A percentile compares a stretch with the other conserved stretches of the same genome.
Evolutionary conservation across 2,329 filamentous ascomycete species (phyloP).

Genomic region (Trichoderma sp.): DNA sequence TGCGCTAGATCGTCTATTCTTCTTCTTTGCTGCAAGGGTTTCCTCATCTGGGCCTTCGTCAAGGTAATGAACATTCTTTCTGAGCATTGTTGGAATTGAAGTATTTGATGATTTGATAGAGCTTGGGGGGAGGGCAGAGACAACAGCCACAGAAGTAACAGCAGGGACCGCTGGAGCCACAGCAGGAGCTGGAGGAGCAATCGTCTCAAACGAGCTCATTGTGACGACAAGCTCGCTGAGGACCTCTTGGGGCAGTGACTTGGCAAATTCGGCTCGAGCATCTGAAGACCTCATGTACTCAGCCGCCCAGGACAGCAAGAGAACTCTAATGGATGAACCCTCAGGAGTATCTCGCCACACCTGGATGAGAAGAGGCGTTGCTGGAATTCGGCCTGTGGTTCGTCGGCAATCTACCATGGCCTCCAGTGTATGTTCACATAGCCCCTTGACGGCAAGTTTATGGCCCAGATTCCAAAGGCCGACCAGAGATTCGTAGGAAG

Average conservation of each 20-base stretch:
- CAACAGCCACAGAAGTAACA: neutral
- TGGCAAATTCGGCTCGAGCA: constrained; percentile 55
- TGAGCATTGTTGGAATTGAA: constrained; percentile 21
- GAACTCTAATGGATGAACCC: constrained; percentile 56
- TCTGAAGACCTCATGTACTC: constrained; percentile 61
- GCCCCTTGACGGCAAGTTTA: constrained; percentile 50
- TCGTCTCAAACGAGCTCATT: constrained; percentile 53
- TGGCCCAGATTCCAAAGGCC: constrained; percentile 56
- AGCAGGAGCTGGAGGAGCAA: neutral
- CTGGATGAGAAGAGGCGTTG: constrained; percentile 56
- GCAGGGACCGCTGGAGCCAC: neutral
- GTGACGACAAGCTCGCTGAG: constrained; percentile 60
- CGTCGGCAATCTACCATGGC: constrained; percentile 56
- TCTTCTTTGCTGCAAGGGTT: constrained; percentile 37
- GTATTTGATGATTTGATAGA: neutral
- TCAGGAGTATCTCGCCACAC: constrained; percentile 62
- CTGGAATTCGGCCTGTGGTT: constrained; percentile 53
- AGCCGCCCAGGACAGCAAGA: constrained; percentile 60
- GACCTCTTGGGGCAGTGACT: constrained; percentile 59
- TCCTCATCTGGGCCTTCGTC: constrained; percentile 44
- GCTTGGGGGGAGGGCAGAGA: neutral
- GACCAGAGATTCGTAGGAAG: constrained; percentile 54
- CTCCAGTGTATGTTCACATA: constrained; percentile 55
- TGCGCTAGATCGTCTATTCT: constrained; percentile 41
- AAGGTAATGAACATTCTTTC: constrained; percentile 51